Conservation (phyloP, 768 basidiomycete genomes). For the Amyloporia xantha region DNA sequence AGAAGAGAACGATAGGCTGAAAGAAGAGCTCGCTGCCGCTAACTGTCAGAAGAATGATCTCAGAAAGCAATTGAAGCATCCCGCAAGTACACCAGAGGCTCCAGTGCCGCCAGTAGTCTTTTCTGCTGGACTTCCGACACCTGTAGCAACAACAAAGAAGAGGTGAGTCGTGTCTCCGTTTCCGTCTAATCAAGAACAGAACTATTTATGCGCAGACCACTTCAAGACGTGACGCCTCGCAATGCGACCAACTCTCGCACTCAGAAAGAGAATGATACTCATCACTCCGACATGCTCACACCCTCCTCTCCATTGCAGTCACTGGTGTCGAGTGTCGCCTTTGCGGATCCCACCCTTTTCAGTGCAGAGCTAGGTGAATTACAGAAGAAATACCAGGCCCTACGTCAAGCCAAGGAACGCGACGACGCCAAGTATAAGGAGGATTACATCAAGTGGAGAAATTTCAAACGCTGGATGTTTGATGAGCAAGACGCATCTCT, state of each 20-base stretch:
- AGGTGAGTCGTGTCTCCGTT: background rate
- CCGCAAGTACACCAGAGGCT: background rate
- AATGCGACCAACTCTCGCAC: background rate
- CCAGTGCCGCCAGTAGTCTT: background rate
- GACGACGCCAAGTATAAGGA: constrained; percentile 40
- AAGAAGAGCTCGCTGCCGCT: constrained; percentile 1
- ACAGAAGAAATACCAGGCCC: constrained; percentile 31
- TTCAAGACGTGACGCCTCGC: background rate
- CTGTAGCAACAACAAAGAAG: background rate
- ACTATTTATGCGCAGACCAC: background rate
- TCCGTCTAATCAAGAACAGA: background rate
- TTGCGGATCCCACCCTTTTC: background rate
- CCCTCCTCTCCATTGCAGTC: background rate
- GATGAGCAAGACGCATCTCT: background rate
- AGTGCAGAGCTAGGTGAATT: background rate
- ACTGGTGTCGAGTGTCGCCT: background rate
- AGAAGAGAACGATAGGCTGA: constrained; percentile 9
- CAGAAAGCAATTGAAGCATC: background rate
- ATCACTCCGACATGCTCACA: background rate
- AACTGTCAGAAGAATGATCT: background rate
- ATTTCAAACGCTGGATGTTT: constrained; percentile 33
- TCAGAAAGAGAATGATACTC: background rate
- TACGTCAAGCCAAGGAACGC: constrained; percentile 37
- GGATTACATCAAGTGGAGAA: constrained; percentile 31
- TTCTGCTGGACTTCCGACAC: constrained; percentile 2